A percentile compares a stretch with the other conserved stretches of the same genome.
These are phyloP conservation scores for Mycosarcoma maydis DNA, from an alignment of 1,284 basidiomycete species.

Conservation along the genomic window DNA sequence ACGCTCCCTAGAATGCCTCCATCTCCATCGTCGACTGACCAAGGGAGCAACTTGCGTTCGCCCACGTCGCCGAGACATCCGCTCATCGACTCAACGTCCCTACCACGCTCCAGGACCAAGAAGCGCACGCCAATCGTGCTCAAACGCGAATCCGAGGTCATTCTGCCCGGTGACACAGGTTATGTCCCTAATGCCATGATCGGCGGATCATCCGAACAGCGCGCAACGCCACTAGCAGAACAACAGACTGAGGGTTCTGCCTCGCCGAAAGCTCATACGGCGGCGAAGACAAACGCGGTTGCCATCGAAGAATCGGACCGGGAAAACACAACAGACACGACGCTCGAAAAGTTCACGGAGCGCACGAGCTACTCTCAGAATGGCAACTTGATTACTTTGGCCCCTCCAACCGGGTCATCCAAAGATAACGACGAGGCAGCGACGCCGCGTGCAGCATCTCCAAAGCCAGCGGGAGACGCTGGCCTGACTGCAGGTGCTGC, in stretches of 20 bases:
- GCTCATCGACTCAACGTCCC: conserved; percentile 40
- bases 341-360: neutral
- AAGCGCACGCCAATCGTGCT: conserved; percentile 40
- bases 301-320: neutral
- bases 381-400: neutral
- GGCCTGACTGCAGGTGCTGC: neutral
- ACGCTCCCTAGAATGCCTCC: conserved; percentile 23
- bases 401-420: neutral
- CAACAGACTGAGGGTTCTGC: neutral
- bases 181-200: conserved; percentile 27
- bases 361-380: conserved; percentile 11
- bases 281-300: neutral
- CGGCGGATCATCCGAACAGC: conserved; percentile 14
- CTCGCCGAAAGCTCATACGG: neutral
- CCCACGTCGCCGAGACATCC: conserved; percentile 28
- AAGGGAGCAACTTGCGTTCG: conserved; percentile 27
- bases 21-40: conserved; percentile 7
- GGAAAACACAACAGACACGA: conserved; percentile 10
- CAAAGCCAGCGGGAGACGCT: neutral
- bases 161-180: conserved; percentile 28
- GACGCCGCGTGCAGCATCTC: conserved; percentile 10
- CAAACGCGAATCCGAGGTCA: conserved; percentile 42
- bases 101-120: conserved; percentile 23
- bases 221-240: conserved; percentile 5
- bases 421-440: conserved; percentile 2